Percentiles rank a stretch among this genome's conserved stretches.
phyloP scores from a whole-genome alignment of 78 protist genomes.

The Dictyostelium capitatum region DNA sequence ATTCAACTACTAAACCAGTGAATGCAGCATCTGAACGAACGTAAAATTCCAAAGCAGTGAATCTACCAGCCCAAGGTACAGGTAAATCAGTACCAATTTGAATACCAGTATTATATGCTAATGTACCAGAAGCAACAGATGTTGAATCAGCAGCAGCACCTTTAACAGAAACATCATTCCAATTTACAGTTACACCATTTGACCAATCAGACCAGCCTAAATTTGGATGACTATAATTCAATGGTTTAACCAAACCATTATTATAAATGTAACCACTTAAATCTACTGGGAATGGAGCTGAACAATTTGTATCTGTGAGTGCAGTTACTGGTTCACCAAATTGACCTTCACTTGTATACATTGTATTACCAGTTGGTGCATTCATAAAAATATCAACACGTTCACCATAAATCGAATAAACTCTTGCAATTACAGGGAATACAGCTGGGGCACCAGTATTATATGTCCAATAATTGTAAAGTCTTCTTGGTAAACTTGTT shows the following conservation, averaged over 20 bases:
- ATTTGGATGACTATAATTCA: conserved; percentile 30
- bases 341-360: conserved; percentile 41
- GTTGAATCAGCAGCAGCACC: conserved; percentile 20
- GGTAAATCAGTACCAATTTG: conserved; percentile 67
- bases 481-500: conserved; percentile 6
- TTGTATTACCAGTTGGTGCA: neutral
- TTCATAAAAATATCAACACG: conserved; percentile 36
- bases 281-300: conserved; percentile 51
- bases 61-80: conserved; percentile 25
- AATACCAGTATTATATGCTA: conserved; percentile 6
- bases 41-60: conserved; percentile 48
- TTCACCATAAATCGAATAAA: conserved; percentile 43
- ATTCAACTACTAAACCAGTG: conserved; percentile 25
- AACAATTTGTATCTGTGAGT: neutral
- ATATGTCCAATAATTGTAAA: conserved; percentile 66
- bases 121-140: conserved; percentile 12
- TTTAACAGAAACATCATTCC: conserved; percentile 19
- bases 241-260: conserved; percentile 54
- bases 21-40: neutral
- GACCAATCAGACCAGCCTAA: conserved; percentile 75
- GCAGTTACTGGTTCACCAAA: conserved; percentile 24
- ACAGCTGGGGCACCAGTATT: neutral
- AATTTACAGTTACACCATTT: conserved; percentile 44
- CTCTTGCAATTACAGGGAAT: conserved; percentile 56
- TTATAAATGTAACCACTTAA: conserved; percentile 20